These are phyloP conservation scores for Porcisia hertigi DNA, from an alignment of 208 protist genomes.

Conservation along the genomic window DNA sequence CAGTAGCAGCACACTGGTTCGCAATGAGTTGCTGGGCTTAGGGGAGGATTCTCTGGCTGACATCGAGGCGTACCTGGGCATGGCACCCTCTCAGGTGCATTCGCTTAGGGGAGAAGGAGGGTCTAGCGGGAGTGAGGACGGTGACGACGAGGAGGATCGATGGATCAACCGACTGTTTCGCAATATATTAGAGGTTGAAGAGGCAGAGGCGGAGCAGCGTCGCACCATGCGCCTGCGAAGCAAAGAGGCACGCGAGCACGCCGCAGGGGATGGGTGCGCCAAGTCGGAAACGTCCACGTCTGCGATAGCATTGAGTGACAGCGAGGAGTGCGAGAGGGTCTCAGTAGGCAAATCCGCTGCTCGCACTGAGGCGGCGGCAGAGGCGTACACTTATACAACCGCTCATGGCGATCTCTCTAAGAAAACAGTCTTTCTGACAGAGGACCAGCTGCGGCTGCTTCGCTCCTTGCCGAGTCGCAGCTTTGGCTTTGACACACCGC, in stretches of 20 bases:
- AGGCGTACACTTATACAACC: neutral
- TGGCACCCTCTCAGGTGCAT: slow-evolving; percentile 12
- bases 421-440: slow-evolving; percentile 4
- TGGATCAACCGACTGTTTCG: slow-evolving; percentile 23
- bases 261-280: neutral
- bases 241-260: neutral
- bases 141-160: slow-evolving; percentile 7
- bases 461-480: slow-evolving; percentile 23
- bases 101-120: slow-evolving; percentile 2
- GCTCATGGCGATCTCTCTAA: slow-evolving; percentile 3
- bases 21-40: neutral
- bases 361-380: neutral
- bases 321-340: neutral
- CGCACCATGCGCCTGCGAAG: slow-evolving; percentile 16
- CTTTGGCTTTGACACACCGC: slow-evolving; percentile 24
- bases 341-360: neutral
- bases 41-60: slow-evolving; percentile 28
- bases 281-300: neutral
- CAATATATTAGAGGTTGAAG: slow-evolving; percentile 20
- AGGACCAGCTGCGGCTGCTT: slow-evolving; percentile 24
- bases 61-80: slow-evolving; percentile 30
- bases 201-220: slow-evolving; percentile 16
- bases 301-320: neutral
- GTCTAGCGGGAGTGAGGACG: neutral
- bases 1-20: neutral